phyloP scores from a whole-genome alignment of 371 early-diverging fungal genomes.

The Smittium culicis region DNA sequence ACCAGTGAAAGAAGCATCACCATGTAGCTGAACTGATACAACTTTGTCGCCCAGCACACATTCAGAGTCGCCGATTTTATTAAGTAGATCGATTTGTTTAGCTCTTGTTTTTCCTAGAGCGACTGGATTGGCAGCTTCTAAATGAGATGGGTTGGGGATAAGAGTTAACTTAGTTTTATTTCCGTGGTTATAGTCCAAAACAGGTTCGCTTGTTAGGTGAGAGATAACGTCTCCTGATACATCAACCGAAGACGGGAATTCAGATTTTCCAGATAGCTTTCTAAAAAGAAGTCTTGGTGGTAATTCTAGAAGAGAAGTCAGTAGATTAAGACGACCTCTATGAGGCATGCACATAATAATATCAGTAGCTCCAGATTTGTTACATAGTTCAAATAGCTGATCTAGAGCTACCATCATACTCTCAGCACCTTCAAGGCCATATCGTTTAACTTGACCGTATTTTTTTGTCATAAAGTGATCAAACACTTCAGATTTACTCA shows the following conservation, averaged over 20 bases:
- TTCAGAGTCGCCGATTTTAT: slow-evolving; percentile 59
- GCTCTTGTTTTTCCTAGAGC: slow-evolving; percentile 93
- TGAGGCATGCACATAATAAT: slow-evolving; percentile 97
- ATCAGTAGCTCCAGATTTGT: slow-evolving; percentile 82
- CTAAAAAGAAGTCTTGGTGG: slow-evolving; percentile 94
- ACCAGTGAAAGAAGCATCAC: slow-evolving; percentile 95
- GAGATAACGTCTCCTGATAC: slow-evolving; percentile 97
- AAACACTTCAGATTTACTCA: slow-evolving; percentile 47
- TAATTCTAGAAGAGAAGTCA: slow-evolving; percentile 93
- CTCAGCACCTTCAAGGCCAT: slow-evolving; percentile 96
- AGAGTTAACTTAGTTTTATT: slow-evolving; percentile 90
- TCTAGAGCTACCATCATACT: slow-evolving; percentile 95
- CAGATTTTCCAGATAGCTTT: slow-evolving; percentile 63
- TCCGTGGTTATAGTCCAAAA: slow-evolving; percentile 86
- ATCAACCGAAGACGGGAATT: slow-evolving; percentile 50
- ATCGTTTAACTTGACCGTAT: slow-evolving; percentile 96
- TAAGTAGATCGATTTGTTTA: slow-evolving; percentile 62
- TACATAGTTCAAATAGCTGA: slow-evolving; percentile 85
- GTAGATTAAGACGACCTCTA: slow-evolving; percentile 94
- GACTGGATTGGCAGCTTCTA: slow-evolving; percentile 95
- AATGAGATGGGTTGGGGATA: slow-evolving; percentile 94
- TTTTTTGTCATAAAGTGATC: slow-evolving; percentile 91
- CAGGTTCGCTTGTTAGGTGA: slow-evolving; percentile 94
- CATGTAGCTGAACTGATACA: slow-evolving; percentile 88
- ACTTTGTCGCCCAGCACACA: slow-evolving; percentile 35